A percentile compares a stretch with the other conserved stretches of the same genome.
phyloP scores from a whole-genome alignment of 192 early-diverging fungal species.

The Coemansia sp. region DNA sequence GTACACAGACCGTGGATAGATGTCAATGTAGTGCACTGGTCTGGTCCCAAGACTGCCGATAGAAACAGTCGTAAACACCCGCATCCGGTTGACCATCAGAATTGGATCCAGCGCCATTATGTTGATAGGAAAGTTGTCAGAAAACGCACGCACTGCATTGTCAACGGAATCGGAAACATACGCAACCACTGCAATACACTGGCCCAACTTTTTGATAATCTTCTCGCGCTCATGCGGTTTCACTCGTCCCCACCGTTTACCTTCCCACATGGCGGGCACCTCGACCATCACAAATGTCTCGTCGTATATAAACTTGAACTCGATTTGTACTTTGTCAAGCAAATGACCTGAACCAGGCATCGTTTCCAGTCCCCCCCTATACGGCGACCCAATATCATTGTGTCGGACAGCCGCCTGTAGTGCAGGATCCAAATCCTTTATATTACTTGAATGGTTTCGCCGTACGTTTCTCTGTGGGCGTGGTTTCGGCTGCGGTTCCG shows the following conservation, averaged over 20 bases:
- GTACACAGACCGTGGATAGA: slow-evolving; percentile 38
- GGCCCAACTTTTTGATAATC: slow-evolving; percentile 24
- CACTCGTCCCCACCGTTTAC: slow-evolving; percentile 21
- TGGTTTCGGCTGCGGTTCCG: not conserved
- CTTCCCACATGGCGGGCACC: slow-evolving; percentile 26
- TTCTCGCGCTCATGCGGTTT: not conserved
- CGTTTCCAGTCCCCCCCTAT: not conserved
- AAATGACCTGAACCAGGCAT: not conserved
- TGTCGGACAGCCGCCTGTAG: slow-evolving; percentile 29
- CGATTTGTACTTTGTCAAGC: slow-evolving; percentile 30
- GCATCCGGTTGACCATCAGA: slow-evolving; percentile 28
- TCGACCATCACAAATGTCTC: slow-evolving; percentile 25
- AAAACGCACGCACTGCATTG: slow-evolving; percentile 30
- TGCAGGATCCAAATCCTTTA: slow-evolving; percentile 51
- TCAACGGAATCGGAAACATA: slow-evolving; percentile 30
- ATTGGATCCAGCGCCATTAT: slow-evolving; percentile 38
- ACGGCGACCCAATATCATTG: not conserved
- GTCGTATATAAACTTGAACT: slow-evolving; percentile 41
- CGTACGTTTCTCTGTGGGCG: not conserved
- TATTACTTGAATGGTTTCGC: not conserved
- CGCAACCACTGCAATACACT: slow-evolving; percentile 30
- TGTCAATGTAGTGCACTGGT: slow-evolving; percentile 31
- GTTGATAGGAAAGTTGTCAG: slow-evolving; percentile 28
- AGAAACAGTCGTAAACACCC: slow-evolving; percentile 39
- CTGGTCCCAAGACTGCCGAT: slow-evolving; percentile 31